These are phyloP conservation scores for Aureobasidium sp. DNA, from an alignment of 2,329 filamentous ascomycete genomes.

Conservation along the genomic window DNA sequence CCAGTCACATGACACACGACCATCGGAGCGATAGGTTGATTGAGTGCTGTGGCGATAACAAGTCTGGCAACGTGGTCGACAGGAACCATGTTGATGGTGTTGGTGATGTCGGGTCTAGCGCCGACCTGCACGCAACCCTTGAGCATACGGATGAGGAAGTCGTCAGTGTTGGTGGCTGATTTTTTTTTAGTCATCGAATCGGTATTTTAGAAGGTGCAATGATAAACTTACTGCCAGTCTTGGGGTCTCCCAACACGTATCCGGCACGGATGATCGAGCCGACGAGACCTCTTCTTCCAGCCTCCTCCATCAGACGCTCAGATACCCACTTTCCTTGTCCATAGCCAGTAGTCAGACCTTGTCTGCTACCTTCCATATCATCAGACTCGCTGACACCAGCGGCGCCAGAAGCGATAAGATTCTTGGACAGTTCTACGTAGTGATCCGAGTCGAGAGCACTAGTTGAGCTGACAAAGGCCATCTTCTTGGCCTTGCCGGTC, in stretches of 20 bases:
- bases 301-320: constrained; percentile 67
- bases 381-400: constrained; percentile 66
- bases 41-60: constrained; percentile 65
- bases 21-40: constrained; percentile 49
- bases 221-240: constrained; percentile 47
- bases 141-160: constrained; percentile 79
- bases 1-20: constrained; percentile 71
- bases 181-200: background rate
- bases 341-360: constrained; percentile 76
- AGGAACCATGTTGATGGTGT: constrained; percentile 84
- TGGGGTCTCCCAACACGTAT: constrained; percentile 71
- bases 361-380: constrained; percentile 67
- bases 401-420: constrained; percentile 53
- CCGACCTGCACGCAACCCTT: constrained; percentile 82
- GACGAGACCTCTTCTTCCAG: constrained; percentile 66
- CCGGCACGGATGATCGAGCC: constrained; percentile 76
- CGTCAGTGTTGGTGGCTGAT: constrained; percentile 66
- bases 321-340: constrained; percentile 86
- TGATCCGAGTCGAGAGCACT: constrained; percentile 74
- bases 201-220: background rate
- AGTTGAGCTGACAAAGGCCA: constrained; percentile 78
- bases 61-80: constrained; percentile 78
- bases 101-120: constrained; percentile 67
- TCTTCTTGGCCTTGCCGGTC: constrained; percentile 68
- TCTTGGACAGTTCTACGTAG: constrained; percentile 67